Base-by-base conservation (phyloP, 164 flowering plant genomes). In the Cinnamomum chago region DNA sequence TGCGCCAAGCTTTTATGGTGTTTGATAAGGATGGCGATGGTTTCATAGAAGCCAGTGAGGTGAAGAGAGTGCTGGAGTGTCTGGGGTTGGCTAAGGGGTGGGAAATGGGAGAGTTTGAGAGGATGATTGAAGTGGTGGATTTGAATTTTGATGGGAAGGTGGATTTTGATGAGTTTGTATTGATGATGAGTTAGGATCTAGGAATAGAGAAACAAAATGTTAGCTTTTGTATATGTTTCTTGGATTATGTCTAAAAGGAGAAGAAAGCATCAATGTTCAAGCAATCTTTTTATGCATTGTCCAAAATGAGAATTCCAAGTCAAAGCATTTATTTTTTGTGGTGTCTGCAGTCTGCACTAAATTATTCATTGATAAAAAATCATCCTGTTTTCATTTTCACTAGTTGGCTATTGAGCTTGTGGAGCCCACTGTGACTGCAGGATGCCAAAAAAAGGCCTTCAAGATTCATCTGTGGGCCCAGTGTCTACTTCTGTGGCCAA, bases 1-100 rank as follows among this genome's bases (percentile, higher is more conserved):
- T 86, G 60, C 76, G 55, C 5, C 81, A 77, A 58, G 94, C 94
- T 2, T 88, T 90, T 73, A 83, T 76, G 47, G 86, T 90, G 9
- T 90, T 90, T 73, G 93, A 90, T 68, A 79, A 76, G 75, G 86
- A 90, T 70, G 89, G 90, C 0, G 81, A 90, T 77, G 94, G 94
- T 24, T 88, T 75, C 55, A 90, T 90, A 58, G 88, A 85, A 10
- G 88, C 85, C 2, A 17, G 51, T 47, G 92, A 87, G 77, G 70
- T 90, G 77, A 83, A 88, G 82, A 84, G 85, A 65, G 88, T 90
- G 70, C 74, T 90, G 23, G 84, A 82, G 33, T 82, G 86, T 66
- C 65, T 90, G 75, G 94, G 92, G n/a, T 72, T 88, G 78, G 86
- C 78, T 50, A 76, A 81, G 20, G 92, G 86, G 22, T 81, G 83